Conservation (phyloP, 2,329 filamentous ascomycete genomes). For the Aspergillus sp. region DNA sequence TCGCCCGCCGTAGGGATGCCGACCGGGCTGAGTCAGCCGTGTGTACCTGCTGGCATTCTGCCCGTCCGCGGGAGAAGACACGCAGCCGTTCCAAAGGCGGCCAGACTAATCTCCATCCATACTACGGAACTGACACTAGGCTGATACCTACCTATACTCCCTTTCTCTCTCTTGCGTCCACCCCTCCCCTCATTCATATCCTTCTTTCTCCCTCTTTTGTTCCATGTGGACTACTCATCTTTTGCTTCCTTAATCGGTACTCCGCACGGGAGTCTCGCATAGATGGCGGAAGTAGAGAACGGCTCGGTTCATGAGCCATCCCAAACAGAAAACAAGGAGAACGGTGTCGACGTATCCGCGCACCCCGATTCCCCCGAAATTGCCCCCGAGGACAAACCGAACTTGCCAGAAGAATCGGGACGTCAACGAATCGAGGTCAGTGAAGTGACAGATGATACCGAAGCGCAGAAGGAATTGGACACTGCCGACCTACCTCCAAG, state of each 20-base stretch:
- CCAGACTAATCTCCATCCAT: slow-evolving; percentile 1
- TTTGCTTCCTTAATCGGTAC: slow-evolving; percentile 20
- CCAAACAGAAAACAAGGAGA: slow-evolving; percentile 29
- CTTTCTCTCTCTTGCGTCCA: neutral
- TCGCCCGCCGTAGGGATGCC: slow-evolving; percentile 17
- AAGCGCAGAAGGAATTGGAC: slow-evolving; percentile 7
- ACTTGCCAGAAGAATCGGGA: slow-evolving; percentile 25
- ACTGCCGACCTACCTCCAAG: slow-evolving; percentile 21
- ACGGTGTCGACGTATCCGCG: slow-evolving; percentile 24
- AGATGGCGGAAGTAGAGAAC: slow-evolving; percentile 42
- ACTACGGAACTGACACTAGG: too few relatives aligned
- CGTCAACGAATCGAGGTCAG: slow-evolving; percentile 27
- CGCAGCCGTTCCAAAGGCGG: slow-evolving; percentile 19
- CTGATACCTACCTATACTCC: slow-evolving; percentile 1
- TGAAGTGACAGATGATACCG: slow-evolving; percentile 10
- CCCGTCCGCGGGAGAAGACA: slow-evolving; percentile 30
- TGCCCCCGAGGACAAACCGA: slow-evolving; percentile 32
- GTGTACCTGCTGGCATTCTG: neutral
- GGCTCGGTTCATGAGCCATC: slow-evolving; percentile 30
- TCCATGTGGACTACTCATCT: slow-evolving; percentile 28
- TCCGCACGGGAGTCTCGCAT: slow-evolving; percentile 36
- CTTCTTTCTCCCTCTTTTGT: slow-evolving; percentile 20
- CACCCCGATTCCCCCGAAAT: slow-evolving; percentile 23
- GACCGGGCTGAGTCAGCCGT: neutral
- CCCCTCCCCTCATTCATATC: slow-evolving; percentile 5